Evolutionary conservation across 495 filamentous ascomycete species (phyloP), one percentile per base, ranked within the genome.

Genomic region (Aspergillus mulundensis): DNA sequence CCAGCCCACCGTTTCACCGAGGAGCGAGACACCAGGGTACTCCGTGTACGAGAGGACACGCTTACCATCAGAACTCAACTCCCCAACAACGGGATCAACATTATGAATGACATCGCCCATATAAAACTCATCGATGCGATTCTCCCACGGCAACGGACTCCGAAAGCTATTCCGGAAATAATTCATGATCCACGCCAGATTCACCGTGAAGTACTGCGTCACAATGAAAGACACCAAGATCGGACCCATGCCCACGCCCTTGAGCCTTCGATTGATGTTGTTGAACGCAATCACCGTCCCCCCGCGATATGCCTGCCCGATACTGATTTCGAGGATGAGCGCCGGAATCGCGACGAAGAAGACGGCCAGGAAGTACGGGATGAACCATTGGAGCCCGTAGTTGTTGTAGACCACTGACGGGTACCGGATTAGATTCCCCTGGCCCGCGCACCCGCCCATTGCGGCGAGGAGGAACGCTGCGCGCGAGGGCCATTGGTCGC

Each of bases 341-440:
- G 74, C 74, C 10, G 74, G 73, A 38, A 79, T 70, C 24, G 76
- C 77, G 54, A 77, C 67, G 36, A 68, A 49, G 48, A 80, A 70
- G 7, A 69, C 48, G 1, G 63, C 64, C 11, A 66, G 18, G 12
- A 69, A 56, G 38, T 70, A 72, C 1, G 68, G 67, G 28, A 70
- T 68, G 49, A 70, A 69, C 69, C 69, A 67, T 43, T 67, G 64
- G 16, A 60, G 44, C 8, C 61, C 61, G 28, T 64, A 61, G 53
- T 67, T 64, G 18, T 62, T 67, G 50, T 67, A 67, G 18, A 64
- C 61, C 11, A 64, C 61, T 0, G 64, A 67, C 5, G 61, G 64
- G 28, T 67, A 67, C 34, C 64, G 59, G 7, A 67, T 39, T 25
- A 67, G 52, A 19, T 67, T 67, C 52, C 64, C 64, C 34, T 67